Conservation (phyloP, 2,329 filamentous ascomycete species). For the Xylariomycetidae sp. region DNA sequence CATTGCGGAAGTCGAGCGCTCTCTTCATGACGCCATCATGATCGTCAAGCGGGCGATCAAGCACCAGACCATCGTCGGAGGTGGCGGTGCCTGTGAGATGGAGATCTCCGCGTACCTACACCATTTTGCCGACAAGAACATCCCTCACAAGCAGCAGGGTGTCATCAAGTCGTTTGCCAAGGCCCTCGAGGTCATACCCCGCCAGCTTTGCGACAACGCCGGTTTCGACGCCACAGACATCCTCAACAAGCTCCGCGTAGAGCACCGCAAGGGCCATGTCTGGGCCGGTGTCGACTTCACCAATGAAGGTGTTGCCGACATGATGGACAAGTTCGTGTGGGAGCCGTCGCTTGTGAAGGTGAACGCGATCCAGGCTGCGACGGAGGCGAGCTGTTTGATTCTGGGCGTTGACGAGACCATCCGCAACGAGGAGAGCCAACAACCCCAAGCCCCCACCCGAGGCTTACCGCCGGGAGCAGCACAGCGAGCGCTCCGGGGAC, state of each 20-base stretch:
- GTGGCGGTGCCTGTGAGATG: conserved; percentile 94
- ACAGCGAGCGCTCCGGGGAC: conserved; percentile 76
- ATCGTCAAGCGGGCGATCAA: conserved; percentile 97
- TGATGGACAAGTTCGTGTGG: conserved; percentile 95
- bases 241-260: conserved; percentile 89
- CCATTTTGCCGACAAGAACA: conserved; percentile 84
- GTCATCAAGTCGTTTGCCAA: conserved; percentile 98
- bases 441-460: conserved; percentile 73
- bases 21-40: conserved; percentile 98
- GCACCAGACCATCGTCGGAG: conserved; percentile 90
- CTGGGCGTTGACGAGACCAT: conserved; percentile 97
- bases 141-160: conserved; percentile 90
- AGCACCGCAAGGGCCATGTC: conserved; percentile 85
- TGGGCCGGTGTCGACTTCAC: conserved; percentile 97
- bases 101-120: conserved; percentile 92
- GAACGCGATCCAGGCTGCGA: conserved; percentile 93
- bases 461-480: conserved; percentile 75
- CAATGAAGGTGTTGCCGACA: conserved; percentile 86
- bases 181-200: conserved; percentile 91
- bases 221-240: conserved; percentile 98
- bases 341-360: conserved; percentile 94
- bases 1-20: conserved; percentile 96
- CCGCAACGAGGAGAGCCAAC: conserved; percentile 88
- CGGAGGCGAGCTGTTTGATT: conserved; percentile 92
- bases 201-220: conserved; percentile 96